Percentiles rank a stretch among this genome's conserved stretches.
Evolutionary conservation across 139 green algal genomes (phyloP).

Genomic region (Chlamydomonas sphaeroides): DNA sequence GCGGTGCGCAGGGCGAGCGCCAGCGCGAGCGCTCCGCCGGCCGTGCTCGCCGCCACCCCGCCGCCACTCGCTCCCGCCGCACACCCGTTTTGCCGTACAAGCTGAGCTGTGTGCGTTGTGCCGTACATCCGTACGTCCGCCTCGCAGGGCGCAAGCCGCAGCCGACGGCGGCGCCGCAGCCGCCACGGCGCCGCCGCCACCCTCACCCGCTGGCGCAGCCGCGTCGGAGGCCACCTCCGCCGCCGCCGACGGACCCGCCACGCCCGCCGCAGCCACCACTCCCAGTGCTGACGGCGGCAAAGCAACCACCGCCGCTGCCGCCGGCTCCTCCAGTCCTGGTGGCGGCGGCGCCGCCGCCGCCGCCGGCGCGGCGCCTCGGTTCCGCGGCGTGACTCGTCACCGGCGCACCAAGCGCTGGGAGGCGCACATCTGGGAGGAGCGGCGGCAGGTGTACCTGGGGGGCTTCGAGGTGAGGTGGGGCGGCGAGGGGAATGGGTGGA

Average conservation of each 20-base stretch:
- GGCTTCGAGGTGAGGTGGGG: constrained; percentile 39
- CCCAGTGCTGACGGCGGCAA: background rate
- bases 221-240: background rate
- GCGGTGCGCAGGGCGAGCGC: too few relatives aligned
- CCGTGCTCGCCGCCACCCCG: background rate
- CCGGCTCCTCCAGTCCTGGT: background rate
- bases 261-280: background rate
- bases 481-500: too few relatives aligned
- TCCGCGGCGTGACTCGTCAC: constrained; percentile 33
- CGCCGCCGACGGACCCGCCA: too few relatives aligned
- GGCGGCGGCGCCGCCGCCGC: background rate
- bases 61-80: background rate
- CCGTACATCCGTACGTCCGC: background rate
- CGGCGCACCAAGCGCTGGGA: constrained; percentile 45
- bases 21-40: too few relatives aligned
- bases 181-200: too few relatives aligned
- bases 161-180: background rate
- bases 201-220: background rate
- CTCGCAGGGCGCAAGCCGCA: background rate
- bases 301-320: too few relatives aligned
- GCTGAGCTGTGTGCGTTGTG: background rate
- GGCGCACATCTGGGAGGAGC: constrained; percentile 50
- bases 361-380: background rate
- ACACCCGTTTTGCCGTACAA: background rate
- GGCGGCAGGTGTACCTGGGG: constrained; percentile 47